These are phyloP conservation scores for Neurospora sp. DNA, from an alignment of 2,329 filamentous ascomycete species.

Conservation along the genomic window DNA sequence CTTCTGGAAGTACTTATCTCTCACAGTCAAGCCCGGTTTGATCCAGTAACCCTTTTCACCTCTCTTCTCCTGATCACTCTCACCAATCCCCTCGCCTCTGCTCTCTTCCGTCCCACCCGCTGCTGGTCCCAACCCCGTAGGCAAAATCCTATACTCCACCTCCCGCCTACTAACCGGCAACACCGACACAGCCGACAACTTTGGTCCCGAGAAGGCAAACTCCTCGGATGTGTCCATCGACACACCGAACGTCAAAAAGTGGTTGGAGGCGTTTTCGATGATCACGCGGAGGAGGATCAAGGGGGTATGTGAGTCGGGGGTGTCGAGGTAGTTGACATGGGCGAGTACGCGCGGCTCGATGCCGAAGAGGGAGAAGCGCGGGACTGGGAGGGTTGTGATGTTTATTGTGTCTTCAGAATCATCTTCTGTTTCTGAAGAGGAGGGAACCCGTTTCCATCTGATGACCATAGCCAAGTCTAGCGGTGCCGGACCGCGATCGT, in stretches of 20 bases:
- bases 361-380: constrained; percentile 69
- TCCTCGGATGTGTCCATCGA: constrained; percentile 86
- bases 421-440: constrained; percentile 8
- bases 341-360: constrained; percentile 80
- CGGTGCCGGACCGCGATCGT: constrained; percentile 67
- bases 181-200: constrained; percentile 69
- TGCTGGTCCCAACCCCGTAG: constrained; percentile 45
- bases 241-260: constrained; percentile 88
- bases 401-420: constrained; percentile 30
- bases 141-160: constrained; percentile 65
- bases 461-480: constrained; percentile 69
- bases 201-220: constrained; percentile 87
- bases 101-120: not conserved
- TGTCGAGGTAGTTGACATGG: constrained; percentile 36
- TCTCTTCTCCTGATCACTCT: constrained; percentile 25
- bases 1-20: constrained; percentile 92
- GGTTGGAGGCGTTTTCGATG: constrained; percentile 88
- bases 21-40: constrained; percentile 62
- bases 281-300: constrained; percentile 46
- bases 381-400: constrained; percentile 63
- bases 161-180: constrained; percentile 70
- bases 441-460: constrained; percentile 57
- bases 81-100: not conserved
- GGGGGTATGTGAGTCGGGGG: constrained; percentile 16
- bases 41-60: constrained; percentile 70